These are phyloP conservation scores for Davidsoniella australis DNA, from an alignment of 2,329 filamentous ascomycete genomes.

Conservation along the genomic window DNA sequence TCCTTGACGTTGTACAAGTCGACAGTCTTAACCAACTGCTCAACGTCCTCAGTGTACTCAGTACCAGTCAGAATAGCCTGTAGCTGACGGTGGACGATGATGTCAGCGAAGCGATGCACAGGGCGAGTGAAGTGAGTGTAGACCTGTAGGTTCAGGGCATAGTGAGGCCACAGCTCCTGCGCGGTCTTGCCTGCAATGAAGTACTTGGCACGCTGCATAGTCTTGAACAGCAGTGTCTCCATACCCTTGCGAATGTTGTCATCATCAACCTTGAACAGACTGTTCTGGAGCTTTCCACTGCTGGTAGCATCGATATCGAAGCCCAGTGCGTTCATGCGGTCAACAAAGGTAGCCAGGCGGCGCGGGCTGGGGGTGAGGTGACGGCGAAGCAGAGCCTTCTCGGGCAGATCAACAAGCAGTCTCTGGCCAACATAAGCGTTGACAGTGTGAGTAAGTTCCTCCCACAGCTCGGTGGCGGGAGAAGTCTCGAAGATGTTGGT, in stretches of 20 bases:
- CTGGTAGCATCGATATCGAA: conserved; percentile 79
- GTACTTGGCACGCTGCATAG: conserved; percentile 94
- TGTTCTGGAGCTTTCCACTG: conserved; percentile 84
- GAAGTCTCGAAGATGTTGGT: conserved; percentile 91
- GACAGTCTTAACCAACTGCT: conserved; percentile 75
- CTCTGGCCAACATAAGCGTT: conserved; percentile 82
- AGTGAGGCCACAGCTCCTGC: conserved; percentile 70
- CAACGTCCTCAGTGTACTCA: conserved; percentile 79
- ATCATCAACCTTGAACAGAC: conserved; percentile 85
- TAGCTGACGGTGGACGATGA: conserved; percentile 88
- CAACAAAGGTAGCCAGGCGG: conserved; percentile 75
- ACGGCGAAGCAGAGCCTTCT: conserved; percentile 81
- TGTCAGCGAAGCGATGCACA: conserved; percentile 83
- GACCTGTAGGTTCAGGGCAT: conserved; percentile 75
- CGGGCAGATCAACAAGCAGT: conserved; percentile 59
- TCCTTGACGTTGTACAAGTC: conserved; percentile 98
- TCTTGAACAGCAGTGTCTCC: conserved; percentile 88
- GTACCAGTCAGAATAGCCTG: conserved; percentile 68
- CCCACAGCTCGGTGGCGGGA: conserved; percentile 76
- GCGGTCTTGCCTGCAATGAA: conserved; percentile 66
- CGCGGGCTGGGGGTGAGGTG: conserved; percentile 74
- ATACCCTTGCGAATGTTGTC: conserved; percentile 85
- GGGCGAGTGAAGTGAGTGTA: conserved; percentile 98
- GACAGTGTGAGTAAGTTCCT: conserved; percentile 87
- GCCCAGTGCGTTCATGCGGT: conserved; percentile 81